phyloP scores from a whole-genome alignment of 2,329 filamentous ascomycete species.

The Aspergillus oerlinghausenensis region DNA sequence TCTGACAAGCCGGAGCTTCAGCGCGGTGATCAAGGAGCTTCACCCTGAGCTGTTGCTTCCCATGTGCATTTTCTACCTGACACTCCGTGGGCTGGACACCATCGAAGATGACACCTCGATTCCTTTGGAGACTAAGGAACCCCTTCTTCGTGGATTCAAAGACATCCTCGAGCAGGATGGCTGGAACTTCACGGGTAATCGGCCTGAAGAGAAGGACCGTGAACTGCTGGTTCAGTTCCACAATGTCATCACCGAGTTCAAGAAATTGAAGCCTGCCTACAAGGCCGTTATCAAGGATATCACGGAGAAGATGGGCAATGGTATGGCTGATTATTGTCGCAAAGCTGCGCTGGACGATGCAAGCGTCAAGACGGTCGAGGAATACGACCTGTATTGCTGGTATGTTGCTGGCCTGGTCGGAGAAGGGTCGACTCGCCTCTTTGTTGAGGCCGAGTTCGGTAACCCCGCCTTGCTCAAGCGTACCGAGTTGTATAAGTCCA shows the following conservation, averaged over 20 bases:
- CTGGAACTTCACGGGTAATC: conserved; percentile 84
- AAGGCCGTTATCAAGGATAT: conserved; percentile 86
- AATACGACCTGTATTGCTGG: conserved; percentile 96
- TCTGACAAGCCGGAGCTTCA: conserved; percentile 87
- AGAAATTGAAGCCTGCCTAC: conserved; percentile 81
- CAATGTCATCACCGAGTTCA: conserved; percentile 78
- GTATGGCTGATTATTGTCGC: conserved; percentile 92
- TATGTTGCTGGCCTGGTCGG: conserved; percentile 99
- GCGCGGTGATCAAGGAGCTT: conserved; percentile 88
- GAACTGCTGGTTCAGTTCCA: conserved; percentile 91
- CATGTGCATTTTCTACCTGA: conserved; percentile 86
- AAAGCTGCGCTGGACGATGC: conserved; percentile 77
- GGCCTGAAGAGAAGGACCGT: conserved; percentile 88
- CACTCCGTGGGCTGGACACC: conserved; percentile 90
- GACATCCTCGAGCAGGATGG: conserved; percentile 73
- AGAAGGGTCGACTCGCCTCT: conserved; percentile 84
- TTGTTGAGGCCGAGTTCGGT: conserved; percentile 79
- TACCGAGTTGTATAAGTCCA: conserved; percentile 80
- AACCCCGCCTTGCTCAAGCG: conserved; percentile 78
- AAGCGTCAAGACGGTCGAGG: conserved; percentile 74
- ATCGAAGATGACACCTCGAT: conserved; percentile 99
- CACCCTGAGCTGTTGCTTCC: conserved; percentile 91
- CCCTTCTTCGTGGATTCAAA: conserved; percentile 77
- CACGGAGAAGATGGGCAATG: conserved; percentile 90
- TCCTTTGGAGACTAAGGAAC: conserved; percentile 73